These are phyloP conservation scores for Yamadazyma ubonensis DNA, from an alignment of 805 yeast genomes.

Conservation along the genomic window DNA sequence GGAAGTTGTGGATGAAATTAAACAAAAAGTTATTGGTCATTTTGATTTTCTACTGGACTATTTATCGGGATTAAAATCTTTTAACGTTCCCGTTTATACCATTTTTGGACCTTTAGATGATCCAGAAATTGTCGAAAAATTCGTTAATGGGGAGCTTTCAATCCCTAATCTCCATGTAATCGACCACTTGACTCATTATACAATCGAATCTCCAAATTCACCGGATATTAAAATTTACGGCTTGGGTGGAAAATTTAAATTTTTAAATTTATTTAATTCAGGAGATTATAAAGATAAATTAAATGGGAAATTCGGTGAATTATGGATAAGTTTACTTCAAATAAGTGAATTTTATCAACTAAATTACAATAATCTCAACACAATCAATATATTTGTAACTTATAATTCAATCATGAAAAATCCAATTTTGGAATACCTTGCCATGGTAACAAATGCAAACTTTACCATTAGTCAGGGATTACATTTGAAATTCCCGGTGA, in stretches of 20 bases:
- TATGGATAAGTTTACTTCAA: conserved; percentile 73
- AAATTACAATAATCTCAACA: conserved; percentile 22
- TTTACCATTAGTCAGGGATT: conserved; percentile 71
- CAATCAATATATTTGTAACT: conserved; percentile 60
- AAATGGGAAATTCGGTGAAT: conserved; percentile 49
- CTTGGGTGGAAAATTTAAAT: conserved; percentile 67
- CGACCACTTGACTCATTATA: conserved; percentile 54
- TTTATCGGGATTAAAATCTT: conserved; percentile 34
- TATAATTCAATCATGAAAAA: conserved; percentile 73
- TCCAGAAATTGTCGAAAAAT: conserved; percentile 60
- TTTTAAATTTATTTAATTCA: conserved; percentile 54
- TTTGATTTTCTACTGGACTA: conserved; percentile 17
- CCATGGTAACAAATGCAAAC: conserved; percentile 66
- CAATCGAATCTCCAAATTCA: conserved; percentile 34
- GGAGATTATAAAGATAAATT: conserved; percentile 15
- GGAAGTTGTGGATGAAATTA: conserved; percentile 14
- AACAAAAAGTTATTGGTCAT: conserved; percentile 7
- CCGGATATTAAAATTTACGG: conserved; percentile 58
- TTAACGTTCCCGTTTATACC: conserved; percentile 69
- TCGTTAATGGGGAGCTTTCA: conserved; percentile 50
- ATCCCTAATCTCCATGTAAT: conserved; percentile 60
- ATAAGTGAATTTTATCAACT: conserved; percentile 55
- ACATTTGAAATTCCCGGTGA: conserved; percentile 68
- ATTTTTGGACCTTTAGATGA: conserved; percentile 79
- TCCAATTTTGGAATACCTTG: conserved; percentile 65